Percentiles rank a stretch among this genome's conserved stretches.
phyloP scores from a whole-genome alignment of 225 moss, liverwort and hornwort species.

The Marchantia polymorpha region DNA sequence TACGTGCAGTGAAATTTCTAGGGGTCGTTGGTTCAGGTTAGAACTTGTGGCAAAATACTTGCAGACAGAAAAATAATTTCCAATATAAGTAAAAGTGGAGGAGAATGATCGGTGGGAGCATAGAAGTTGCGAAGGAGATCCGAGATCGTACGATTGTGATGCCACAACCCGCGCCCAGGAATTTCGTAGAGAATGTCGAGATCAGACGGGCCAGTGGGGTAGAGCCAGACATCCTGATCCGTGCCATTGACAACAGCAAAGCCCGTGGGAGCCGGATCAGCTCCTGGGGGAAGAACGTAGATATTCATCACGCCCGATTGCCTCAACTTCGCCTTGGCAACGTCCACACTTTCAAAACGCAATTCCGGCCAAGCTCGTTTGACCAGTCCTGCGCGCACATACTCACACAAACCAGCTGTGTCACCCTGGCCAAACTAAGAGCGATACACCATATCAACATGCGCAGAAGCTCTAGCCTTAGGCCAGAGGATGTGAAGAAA shows the following conservation, averaged over 20 bases:
- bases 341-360: constrained; percentile 6
- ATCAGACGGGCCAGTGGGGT: constrained; percentile 20
- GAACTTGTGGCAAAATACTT: no score
- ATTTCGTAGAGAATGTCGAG: constrained; percentile 38
- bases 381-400: constrained; percentile 29
- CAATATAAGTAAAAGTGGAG: no score
- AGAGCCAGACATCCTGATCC: constrained; percentile 42
- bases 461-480: not conserved
- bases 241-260: not conserved
- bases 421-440: not conserved
- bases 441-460: not conserved
- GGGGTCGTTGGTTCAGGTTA: no score
- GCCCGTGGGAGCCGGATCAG: constrained; percentile 27
- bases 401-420: not conserved
- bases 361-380: constrained; percentile 58
- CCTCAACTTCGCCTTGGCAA: constrained; percentile 23
- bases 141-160: constrained; percentile 44
- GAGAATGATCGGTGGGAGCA: no score
- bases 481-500: not conserved
- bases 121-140: no score
- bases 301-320: constrained; percentile 34
- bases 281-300: constrained; percentile 36
- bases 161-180: constrained; percentile 46
- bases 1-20: no score
- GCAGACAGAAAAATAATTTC: no score